These are phyloP conservation scores for Stagonosporopsis cucurbitacearum DNA, from an alignment of 2,329 filamentous ascomycete genomes.

Conservation along the genomic window DNA sequence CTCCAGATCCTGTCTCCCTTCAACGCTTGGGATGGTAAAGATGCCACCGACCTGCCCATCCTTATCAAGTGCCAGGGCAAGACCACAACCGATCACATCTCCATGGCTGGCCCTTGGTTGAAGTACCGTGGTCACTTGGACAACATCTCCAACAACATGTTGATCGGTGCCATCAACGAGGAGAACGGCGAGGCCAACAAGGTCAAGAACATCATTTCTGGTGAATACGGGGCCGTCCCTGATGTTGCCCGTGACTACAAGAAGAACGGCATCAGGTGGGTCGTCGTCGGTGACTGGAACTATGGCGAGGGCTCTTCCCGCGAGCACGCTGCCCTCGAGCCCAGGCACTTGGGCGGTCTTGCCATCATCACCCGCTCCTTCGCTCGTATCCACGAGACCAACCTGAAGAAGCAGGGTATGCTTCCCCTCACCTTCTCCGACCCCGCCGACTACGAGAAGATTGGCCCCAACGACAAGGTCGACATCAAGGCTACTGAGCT, in stretches of 20 bases:
- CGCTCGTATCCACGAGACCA: slow-evolving; percentile 99
- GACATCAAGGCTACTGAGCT: slow-evolving; percentile 89
- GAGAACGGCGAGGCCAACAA: slow-evolving; percentile 98
- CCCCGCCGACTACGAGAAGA: slow-evolving; percentile 97
- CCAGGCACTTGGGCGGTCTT: slow-evolving; percentile 93
- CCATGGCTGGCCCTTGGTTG: slow-evolving; percentile 95
- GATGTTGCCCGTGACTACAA: slow-evolving; percentile 98
- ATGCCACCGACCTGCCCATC: slow-evolving; percentile 82
- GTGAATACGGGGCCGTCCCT: slow-evolving; percentile 85
- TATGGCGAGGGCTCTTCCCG: slow-evolving; percentile 97
- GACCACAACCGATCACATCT: slow-evolving; percentile 97
- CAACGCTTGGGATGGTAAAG: slow-evolving; percentile 88
- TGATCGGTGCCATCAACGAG: slow-evolving; percentile 95
- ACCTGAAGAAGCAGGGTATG: slow-evolving; percentile 99
- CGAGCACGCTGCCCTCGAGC: slow-evolving; percentile 98
- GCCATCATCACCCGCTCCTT: slow-evolving; percentile 96
- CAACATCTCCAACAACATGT: slow-evolving; percentile 99
- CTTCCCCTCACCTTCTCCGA: slow-evolving; percentile 94
- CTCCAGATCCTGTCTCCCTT: slow-evolving; percentile 92
- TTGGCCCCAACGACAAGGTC: slow-evolving; percentile 89
- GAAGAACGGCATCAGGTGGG: slow-evolving; percentile 94
- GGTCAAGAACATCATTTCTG: slow-evolving; percentile 87
- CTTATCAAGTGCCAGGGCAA: slow-evolving; percentile 97
- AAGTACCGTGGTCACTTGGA: slow-evolving; percentile 99
- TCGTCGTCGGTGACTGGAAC: slow-evolving; percentile 99